Evolutionary conservation across 352 stramenopile species (phyloP).

Genomic region (Globisporangium okanoganense): DNA sequence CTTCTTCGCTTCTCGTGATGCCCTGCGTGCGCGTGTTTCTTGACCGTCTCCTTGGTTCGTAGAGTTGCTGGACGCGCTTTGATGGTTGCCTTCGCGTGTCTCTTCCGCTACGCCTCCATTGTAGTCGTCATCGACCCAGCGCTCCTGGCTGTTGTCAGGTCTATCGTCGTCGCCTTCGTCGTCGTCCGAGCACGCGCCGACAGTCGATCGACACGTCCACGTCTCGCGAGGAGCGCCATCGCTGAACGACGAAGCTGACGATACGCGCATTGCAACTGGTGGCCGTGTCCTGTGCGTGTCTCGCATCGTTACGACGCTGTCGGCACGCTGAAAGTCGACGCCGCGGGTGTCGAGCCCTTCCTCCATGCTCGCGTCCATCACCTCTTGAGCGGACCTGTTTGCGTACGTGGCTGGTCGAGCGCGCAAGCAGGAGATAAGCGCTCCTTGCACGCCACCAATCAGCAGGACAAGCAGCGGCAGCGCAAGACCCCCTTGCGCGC

Average conservation of each 20-base stretch:
- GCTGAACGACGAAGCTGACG: not conserved
- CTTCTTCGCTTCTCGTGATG: not conserved
- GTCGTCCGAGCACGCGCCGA: conserved; percentile 33
- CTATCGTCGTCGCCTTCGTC: conserved; percentile 21
- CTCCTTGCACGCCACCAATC: not conserved
- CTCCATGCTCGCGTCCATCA: conserved; percentile 5
- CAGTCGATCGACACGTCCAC: conserved; percentile 56
- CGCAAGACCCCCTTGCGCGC: not conserved
- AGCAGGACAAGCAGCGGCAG: not conserved
- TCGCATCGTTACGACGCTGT: not conserved
- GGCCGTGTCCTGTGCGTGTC: not conserved
- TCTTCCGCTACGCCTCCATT: not conserved
- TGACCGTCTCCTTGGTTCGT: not conserved
- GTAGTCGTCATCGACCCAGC: conserved; percentile 10
- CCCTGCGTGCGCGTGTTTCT: not conserved
- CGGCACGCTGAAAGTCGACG: conserved; percentile 1
- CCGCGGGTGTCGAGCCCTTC: conserved; percentile 6
- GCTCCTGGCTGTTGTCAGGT: not conserved
- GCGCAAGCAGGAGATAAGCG: conserved; percentile 9
- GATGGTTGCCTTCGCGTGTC: not conserved
- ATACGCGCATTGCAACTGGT: not conserved
- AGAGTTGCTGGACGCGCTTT: not conserved
- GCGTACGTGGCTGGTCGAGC: not conserved
- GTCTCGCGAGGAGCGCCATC: conserved; percentile 24
- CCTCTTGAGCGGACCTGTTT: not conserved